Evolutionary conservation across 2,329 filamentous ascomycete genomes (phyloP).

Genomic region (Penicillium janthinellum): DNA sequence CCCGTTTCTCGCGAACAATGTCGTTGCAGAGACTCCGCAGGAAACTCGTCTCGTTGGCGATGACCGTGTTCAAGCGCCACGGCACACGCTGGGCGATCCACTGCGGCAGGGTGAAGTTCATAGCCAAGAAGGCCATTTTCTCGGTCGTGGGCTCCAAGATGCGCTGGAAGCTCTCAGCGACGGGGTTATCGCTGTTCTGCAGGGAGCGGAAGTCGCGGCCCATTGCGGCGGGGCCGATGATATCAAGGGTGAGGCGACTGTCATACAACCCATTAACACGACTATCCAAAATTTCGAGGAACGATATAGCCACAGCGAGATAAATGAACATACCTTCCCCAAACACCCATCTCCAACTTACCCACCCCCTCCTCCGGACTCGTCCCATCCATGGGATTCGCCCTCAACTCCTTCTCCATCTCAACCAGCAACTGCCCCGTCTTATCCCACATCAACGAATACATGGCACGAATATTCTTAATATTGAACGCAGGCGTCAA

Average conservation of each 20-base stretch:
- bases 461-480: constrained; percentile 40
- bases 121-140: constrained; percentile 47
- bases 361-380: constrained; percentile 25
- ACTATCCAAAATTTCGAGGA: not conserved
- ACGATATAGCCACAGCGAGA: not conserved
- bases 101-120: constrained; percentile 52
- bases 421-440: constrained; percentile 38
- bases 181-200: constrained; percentile 52
- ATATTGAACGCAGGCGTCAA: constrained; percentile 42
- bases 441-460: constrained; percentile 43
- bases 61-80: constrained; percentile 34
- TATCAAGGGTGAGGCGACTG: constrained; percentile 57
- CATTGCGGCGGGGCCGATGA: constrained; percentile 61
- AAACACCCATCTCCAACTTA: constrained; percentile 39
- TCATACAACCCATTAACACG: not conserved
- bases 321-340: constrained; percentile 31
- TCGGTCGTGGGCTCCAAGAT: constrained; percentile 52
- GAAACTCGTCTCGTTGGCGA: constrained; percentile 34
- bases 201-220: constrained; percentile 59
- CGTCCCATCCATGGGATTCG: constrained; percentile 33
- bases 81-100: constrained; percentile 55
- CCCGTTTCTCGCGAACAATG: constrained; percentile 38
- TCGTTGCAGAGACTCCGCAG: constrained; percentile 38
- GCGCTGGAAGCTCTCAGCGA: constrained; percentile 55
- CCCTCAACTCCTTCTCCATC: constrained; percentile 33